Evolutionary conservation across 2,329 filamentous ascomycete genomes (phyloP), one percentile per base, ranked within the genome.

Genomic region (Aspergillus sp.): DNA sequence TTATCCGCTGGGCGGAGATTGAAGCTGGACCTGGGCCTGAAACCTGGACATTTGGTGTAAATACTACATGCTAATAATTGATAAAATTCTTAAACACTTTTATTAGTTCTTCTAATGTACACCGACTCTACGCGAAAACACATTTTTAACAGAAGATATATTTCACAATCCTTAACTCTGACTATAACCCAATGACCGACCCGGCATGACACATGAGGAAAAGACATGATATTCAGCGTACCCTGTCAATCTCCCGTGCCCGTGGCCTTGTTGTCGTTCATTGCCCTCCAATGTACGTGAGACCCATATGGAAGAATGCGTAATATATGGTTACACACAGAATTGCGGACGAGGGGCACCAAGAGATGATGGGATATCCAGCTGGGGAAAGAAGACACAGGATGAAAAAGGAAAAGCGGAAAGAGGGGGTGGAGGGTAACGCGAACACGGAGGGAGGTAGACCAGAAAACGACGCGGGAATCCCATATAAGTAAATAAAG

Each of bases 291-390:
- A 65, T 64, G 64, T 63, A 66, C 69, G 61, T 64, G 25, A 70
- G 65, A 68, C 63, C 63, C 68, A 50, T 65, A 63, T 65, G 65
- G 32, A 36, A 64, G 69, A 61, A 68, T 72, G 68, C 65, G 62
- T 65, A 57, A 65, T 65, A 69, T 72, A 72, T 68, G 67, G 65
- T 68, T 74, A 72, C 70, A 73, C 69, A 74, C 69, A 74, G 64
- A 59, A 63, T 65, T 60, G 60, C 60, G 63, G 65, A 59, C 64
- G 61, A 68, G 57, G 32, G 63, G 59, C 66, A 71, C 67, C 58
- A 73, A 73, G 67, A 70, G 69, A 69, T 69, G 69, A 74, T 72
- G 70, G 71, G 72, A 76, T 75, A 76, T 74, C 74, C 73, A 73
- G 71, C 69, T 69, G 73, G 69, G 66, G 72, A 71, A 61, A 66